phyloP scores from a whole-genome alignment of 768 basidiomycete genomes.

The Amanita jacksonii region DNA sequence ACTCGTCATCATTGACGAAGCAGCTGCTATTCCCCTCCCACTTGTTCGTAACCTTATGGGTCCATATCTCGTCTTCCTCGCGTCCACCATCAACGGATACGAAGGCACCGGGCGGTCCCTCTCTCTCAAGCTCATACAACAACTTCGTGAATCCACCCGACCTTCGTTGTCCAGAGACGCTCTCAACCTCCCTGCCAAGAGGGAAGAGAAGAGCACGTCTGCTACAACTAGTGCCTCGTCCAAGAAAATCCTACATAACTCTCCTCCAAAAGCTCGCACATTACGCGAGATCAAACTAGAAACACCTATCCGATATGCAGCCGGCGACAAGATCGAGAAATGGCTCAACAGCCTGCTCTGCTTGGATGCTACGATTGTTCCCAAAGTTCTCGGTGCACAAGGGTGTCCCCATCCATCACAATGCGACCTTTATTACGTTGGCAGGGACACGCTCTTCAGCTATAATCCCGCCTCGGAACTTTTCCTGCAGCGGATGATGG shows the following conservation, averaged over 20 bases:
- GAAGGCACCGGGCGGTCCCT: constrained; percentile 99
- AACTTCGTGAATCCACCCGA: constrained; percentile 85
- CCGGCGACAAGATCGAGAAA: constrained; percentile 83
- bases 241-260: constrained; percentile 45
- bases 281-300: constrained; percentile 92
- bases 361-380: constrained; percentile 67
- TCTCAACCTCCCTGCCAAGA: constrained; percentile 11
- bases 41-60: constrained; percentile 93
- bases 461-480: constrained; percentile 96
- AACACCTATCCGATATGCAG: constrained; percentile 87
- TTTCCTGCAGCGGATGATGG: constrained; percentile 98
- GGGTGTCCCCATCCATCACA: constrained; percentile 93
- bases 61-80: constrained; percentile 95
- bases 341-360: constrained; percentile 92
- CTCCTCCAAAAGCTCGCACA: constrained; percentile 59
- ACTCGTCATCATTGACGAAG: constrained; percentile 95
- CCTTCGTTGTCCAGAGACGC: constrained; percentile 64
- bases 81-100: constrained; percentile 99
- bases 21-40: constrained; percentile 94
- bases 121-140: constrained; percentile 95
- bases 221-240: constrained; percentile 24
- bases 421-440: constrained; percentile 94
- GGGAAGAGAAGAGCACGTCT: constrained; percentile 29
- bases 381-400: constrained; percentile 32
- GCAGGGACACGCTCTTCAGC: constrained; percentile 92